Percentiles rank a stretch among this genome's conserved stretches.
These are phyloP conservation scores for Boletus semigastroideus DNA, from an alignment of 1,284 basidiomycete genomes.

Conservation along the genomic window DNA sequence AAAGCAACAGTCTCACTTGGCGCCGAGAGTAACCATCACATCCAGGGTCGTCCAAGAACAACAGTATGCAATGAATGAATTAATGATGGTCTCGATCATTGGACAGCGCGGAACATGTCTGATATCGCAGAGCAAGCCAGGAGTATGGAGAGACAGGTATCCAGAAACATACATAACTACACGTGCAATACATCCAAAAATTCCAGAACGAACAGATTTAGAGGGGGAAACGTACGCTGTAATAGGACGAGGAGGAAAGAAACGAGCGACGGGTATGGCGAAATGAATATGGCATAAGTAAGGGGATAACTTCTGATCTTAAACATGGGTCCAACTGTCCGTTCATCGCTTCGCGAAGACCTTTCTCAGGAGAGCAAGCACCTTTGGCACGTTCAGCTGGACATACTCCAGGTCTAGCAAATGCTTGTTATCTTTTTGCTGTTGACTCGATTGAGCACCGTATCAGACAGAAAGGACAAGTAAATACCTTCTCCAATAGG, in stretches of 20 bases:
- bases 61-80: neutral
- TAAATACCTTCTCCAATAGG: conserved; percentile 85
- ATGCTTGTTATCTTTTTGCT: conserved; percentile 99
- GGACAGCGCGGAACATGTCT: neutral
- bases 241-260: conserved; percentile 14
- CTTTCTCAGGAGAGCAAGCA: conserved; percentile 88
- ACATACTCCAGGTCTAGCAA: conserved; percentile 96
- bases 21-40: neutral
- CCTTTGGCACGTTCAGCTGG: conserved; percentile 94
- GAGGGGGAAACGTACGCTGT: conserved; percentile 13
- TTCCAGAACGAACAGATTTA: conserved; percentile 31
- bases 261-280: conserved; percentile 31
- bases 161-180: conserved; percentile 40
- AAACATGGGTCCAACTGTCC: conserved; percentile 28
- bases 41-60: too few relatives aligned
- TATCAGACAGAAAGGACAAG: neutral
- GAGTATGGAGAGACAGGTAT: conserved; percentile 33
- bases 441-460: conserved; percentile 21
- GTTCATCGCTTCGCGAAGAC: conserved; percentile 82
- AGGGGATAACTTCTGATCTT: conserved; percentile 20
- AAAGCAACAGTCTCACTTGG: neutral
- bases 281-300: conserved; percentile 35
- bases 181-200: conserved; percentile 34
- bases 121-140: conserved; percentile 10
- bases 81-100: neutral